Conservation (phyloP, 2,329 filamentous ascomycete genomes). For the Juglanconis oblonga region DNA sequence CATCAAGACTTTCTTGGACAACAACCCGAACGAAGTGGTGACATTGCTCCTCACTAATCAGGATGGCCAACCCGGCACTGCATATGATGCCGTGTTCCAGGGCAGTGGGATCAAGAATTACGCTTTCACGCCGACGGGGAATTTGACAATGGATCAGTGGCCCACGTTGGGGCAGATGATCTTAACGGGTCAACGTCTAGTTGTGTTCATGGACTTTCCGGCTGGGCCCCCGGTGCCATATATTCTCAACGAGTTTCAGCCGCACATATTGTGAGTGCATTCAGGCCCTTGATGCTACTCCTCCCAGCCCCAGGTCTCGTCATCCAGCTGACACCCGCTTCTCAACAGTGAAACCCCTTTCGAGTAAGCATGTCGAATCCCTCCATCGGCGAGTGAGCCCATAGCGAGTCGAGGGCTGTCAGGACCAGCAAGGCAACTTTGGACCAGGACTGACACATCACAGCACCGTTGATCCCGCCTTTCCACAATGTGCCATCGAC, state of each 20-base stretch:
- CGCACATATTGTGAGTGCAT: slow-evolving; percentile 30
- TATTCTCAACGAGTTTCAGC: slow-evolving; percentile 61
- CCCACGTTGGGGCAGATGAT: slow-evolving; percentile 70
- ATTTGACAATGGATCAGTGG: slow-evolving; percentile 51
- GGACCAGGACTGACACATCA: not conserved
- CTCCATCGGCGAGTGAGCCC: not conserved
- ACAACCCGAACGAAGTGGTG: slow-evolving; percentile 59
- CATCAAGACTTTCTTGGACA: slow-evolving; percentile 59
- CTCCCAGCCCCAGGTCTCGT: no score
- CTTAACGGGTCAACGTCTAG: slow-evolving; percentile 56
- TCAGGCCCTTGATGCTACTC: no score
- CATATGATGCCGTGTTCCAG: slow-evolving; percentile 54
- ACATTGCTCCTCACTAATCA: slow-evolving; percentile 62
- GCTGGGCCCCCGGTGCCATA: slow-evolving; percentile 47
- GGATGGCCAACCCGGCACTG: slow-evolving; percentile 51
- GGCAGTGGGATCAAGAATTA: slow-evolving; percentile 54
- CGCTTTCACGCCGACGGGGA: slow-evolving; percentile 49
- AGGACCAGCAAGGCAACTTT: not conserved
- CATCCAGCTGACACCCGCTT: not conserved
- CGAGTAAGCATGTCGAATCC: slow-evolving; percentile 33
- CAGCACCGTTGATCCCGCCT: slow-evolving; percentile 49
- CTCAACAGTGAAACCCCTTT: slow-evolving; percentile 60
- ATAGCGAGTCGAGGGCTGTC: not conserved
- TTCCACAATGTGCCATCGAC: slow-evolving; percentile 64
- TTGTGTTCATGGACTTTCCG: slow-evolving; percentile 61